phyloP scores from a whole-genome alignment of 495 filamentous ascomycete genomes.

The Penicillium verhagenii region DNA sequence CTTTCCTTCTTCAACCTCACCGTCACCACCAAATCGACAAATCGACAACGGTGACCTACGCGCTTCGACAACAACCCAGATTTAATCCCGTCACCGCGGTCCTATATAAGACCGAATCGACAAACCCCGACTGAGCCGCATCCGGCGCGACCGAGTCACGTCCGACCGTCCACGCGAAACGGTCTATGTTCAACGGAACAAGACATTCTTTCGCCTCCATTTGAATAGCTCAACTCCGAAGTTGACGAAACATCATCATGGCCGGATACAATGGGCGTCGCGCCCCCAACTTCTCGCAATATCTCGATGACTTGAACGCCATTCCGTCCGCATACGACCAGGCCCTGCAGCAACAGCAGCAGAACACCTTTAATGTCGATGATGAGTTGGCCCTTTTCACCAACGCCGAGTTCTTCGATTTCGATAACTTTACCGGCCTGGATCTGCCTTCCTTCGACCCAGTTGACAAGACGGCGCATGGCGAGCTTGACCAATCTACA shows the following conservation, averaged over 20 bases:
- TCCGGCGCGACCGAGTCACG: slow-evolving; percentile 22
- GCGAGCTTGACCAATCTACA: slow-evolving; percentile 18
- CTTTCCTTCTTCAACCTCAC: slow-evolving; percentile 1
- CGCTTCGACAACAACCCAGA: neutral
- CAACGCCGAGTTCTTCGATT: slow-evolving; percentile 91
- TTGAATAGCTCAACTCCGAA: neutral
- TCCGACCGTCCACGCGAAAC: neutral
- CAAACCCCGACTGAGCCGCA: slow-evolving; percentile 16
- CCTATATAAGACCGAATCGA: neutral
- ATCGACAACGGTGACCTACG: neutral
- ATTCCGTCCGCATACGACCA: slow-evolving; percentile 67
- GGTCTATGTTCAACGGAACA: slow-evolving; percentile 11
- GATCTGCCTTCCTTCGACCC: slow-evolving; percentile 38
- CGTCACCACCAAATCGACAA: slow-evolving; percentile 9
- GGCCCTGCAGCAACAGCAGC: slow-evolving; percentile 52
- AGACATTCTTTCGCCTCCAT: slow-evolving; percentile 1
- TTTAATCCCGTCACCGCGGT: neutral
- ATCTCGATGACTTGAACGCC: slow-evolving; percentile 82
- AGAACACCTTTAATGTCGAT: slow-evolving; percentile 61
- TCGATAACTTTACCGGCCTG: slow-evolving; percentile 59
- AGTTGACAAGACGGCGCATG: slow-evolving; percentile 27
- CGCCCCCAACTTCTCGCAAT: slow-evolving; percentile 80
- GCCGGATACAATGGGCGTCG: slow-evolving; percentile 66
- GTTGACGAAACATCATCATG: slow-evolving; percentile 45
- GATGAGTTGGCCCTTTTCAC: slow-evolving; percentile 87